These are phyloP conservation scores for Citrus unshiu DNA, from an alignment of 345 rosid genomes.

Conservation along the genomic window DNA sequence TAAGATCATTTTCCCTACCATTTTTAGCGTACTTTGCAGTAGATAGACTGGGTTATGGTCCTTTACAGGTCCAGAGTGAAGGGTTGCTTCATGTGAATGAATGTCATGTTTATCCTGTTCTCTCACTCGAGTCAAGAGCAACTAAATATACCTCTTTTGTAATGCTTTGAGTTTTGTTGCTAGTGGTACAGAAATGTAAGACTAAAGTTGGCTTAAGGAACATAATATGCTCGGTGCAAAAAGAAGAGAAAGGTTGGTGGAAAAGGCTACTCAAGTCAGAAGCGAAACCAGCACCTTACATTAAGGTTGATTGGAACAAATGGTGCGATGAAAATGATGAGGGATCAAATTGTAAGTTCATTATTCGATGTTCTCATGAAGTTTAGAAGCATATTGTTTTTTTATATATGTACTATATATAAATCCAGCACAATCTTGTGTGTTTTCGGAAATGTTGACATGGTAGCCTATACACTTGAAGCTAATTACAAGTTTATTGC, in stretches of 20 bases:
- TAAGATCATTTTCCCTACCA: no score
- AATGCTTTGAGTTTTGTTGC: neutral
- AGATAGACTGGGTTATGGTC: no score
- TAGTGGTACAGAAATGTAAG: conserved; percentile 59
- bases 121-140: no score
- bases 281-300: conserved; percentile 94
- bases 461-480: neutral
- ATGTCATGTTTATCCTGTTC: neutral
- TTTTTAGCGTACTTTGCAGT: no score
- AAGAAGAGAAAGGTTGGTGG: conserved; percentile 95
- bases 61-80: no score
- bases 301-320: conserved; percentile 96
- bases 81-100: no score
- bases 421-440: neutral
- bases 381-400: neutral
- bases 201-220: conserved; percentile 85
- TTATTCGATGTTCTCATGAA: neutral
- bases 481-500: neutral
- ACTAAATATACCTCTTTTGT: neutral
- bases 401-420: neutral
- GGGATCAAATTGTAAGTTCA: conserved; percentile 54
- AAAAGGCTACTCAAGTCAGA: conserved; percentile 72
- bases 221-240: conserved; percentile 68
- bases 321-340: conserved; percentile 98
- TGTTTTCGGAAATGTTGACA: neutral